These are phyloP conservation scores for Metarhizium rileyi DNA, from an alignment of 2,329 filamentous ascomycete genomes.

Conservation along the genomic window DNA sequence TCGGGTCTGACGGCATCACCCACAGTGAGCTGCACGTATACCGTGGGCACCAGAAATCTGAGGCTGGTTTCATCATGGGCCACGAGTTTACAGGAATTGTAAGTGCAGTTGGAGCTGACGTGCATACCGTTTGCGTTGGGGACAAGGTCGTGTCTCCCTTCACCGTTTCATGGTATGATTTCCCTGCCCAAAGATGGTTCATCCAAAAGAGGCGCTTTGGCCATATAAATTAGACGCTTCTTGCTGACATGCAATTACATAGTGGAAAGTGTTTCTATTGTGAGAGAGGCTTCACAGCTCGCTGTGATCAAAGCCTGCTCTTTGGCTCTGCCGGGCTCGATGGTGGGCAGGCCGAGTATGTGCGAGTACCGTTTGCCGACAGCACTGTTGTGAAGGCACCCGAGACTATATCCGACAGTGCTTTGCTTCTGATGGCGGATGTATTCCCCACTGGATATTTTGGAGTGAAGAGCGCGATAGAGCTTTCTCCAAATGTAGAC, in stretches of 20 bases:
- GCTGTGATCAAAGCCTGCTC: conserved; percentile 60
- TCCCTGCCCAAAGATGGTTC: neutral
- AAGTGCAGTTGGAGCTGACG: conserved; percentile 54
- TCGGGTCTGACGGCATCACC: neutral
- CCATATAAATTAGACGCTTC: neutral
- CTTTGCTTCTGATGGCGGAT: conserved; percentile 80
- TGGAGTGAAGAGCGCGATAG: conserved; percentile 69
- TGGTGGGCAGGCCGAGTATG: conserved; percentile 74
- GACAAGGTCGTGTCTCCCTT: conserved; percentile 79
- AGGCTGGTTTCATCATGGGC: conserved; percentile 58
- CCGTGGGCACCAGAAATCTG: conserved; percentile 67
- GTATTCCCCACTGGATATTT: conserved; percentile 87
- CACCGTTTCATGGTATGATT: conserved; percentile 64
- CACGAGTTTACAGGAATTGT: conserved; percentile 82
- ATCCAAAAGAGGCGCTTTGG: neutral
- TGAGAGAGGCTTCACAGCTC: conserved; percentile 62
- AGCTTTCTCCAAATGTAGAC: conserved; percentile 35
- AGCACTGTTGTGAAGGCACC: conserved; percentile 66
- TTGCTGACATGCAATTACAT: neutral
- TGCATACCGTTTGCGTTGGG: conserved; percentile 60
- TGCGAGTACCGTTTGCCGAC: conserved; percentile 72
- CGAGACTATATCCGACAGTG: conserved; percentile 58
- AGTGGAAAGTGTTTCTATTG: conserved; percentile 74
- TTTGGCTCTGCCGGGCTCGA: conserved; percentile 64
- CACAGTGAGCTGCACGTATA: conserved; percentile 74